Evolutionary conservation across 1,139 yeast genomes (phyloP).

Genomic region (Suhomyces anneliseae): DNA sequence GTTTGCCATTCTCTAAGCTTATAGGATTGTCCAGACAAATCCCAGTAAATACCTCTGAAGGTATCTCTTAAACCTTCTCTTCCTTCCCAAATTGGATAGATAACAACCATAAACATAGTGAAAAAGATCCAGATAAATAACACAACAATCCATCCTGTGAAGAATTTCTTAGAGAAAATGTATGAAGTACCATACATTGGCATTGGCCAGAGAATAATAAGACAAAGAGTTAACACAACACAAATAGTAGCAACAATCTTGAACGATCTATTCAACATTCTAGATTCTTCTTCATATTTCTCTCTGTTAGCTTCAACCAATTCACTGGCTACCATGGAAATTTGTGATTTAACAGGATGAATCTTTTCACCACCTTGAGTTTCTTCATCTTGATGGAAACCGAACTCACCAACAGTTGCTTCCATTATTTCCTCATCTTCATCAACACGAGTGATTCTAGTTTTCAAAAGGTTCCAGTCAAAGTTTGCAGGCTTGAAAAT

Average conservation of each 20-base stretch:
- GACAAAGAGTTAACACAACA: slow-evolving; percentile 54
- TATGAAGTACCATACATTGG: slow-evolving; percentile 81
- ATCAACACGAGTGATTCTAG: slow-evolving; percentile 56
- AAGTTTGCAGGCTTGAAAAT: slow-evolving; percentile 68
- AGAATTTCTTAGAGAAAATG: slow-evolving; percentile 67
- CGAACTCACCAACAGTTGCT: slow-evolving; percentile 23
- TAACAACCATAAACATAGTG: slow-evolving; percentile 53
- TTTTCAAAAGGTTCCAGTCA: slow-evolving; percentile 64
- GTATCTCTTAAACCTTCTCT: slow-evolving; percentile 62
- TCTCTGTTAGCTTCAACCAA: slow-evolving; percentile 38
- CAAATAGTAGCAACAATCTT: slow-evolving; percentile 57
- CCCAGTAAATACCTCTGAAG: slow-evolving; percentile 81
- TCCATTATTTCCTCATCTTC: slow-evolving; percentile 61
- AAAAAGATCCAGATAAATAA: slow-evolving; percentile 71
- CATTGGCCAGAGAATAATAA: slow-evolving; percentile 80
- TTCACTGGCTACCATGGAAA: slow-evolving; percentile 43
- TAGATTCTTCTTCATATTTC: slow-evolving; percentile 45
- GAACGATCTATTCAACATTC: slow-evolving; percentile 49
- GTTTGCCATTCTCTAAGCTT: slow-evolving; percentile 75
- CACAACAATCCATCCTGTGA: slow-evolving; percentile 82
- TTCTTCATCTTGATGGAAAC: slow-evolving; percentile 20
- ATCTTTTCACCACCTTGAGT: slow-evolving; percentile 36
- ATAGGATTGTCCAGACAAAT: slow-evolving; percentile 67
- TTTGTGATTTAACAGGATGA: slow-evolving; percentile 39
- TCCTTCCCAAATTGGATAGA: slow-evolving; percentile 70